Evolutionary conservation across 2,329 filamentous ascomycete species (phyloP), one percentile per base, ranked within the genome.

Genomic region (Diaporthe citriasiana): DNA sequence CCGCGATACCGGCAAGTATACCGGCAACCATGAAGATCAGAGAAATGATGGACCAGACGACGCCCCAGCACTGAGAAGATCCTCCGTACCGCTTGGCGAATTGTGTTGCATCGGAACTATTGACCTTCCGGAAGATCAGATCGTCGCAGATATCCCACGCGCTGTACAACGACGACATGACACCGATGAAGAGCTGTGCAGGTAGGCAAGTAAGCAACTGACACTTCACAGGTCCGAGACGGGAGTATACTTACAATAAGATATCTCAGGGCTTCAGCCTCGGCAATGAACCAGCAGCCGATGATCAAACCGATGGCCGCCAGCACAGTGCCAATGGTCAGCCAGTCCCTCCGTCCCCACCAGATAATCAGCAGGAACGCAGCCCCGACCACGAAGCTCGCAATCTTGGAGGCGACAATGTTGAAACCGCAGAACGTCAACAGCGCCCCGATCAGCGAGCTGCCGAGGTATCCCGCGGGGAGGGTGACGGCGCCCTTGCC

Each of bases 121-220:
- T 95, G 69, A 95, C 93, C 83, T 95, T 95, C 74, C 93, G 89
- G 6, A 95, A 84, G 77, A 96, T 95, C 42, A 95, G 85, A 78
- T 96, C 93, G 79, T 96, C 93, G 82, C 93, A 95, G 77, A 95
- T 95, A 85, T 95, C 93, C 93, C 93, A 95, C 7, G 94, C 93
- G 77, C 92, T 94, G 82, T 95, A 95, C 1, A 95, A 87, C 2
- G 91, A 92, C 9, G 91, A 93, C 93, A 95, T 95, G 78, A 95
- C 93, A 55, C 93, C 93, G 75, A 95, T 94, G 79, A 95, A 95
- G 38, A 95, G 87, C 85, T 90, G 75, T 25, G n/a, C n/a, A 35
- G 27, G 22, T 22, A 30, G 13, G 2, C 17, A 50, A 17, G 30
- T 71, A n/a, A 76, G 72, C 59, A 55, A 60, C 38, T 22, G 47